phyloP scores from a whole-genome alignment of 2,329 filamentous ascomycete genomes.

The Phyllosticta citrichinensis region DNA sequence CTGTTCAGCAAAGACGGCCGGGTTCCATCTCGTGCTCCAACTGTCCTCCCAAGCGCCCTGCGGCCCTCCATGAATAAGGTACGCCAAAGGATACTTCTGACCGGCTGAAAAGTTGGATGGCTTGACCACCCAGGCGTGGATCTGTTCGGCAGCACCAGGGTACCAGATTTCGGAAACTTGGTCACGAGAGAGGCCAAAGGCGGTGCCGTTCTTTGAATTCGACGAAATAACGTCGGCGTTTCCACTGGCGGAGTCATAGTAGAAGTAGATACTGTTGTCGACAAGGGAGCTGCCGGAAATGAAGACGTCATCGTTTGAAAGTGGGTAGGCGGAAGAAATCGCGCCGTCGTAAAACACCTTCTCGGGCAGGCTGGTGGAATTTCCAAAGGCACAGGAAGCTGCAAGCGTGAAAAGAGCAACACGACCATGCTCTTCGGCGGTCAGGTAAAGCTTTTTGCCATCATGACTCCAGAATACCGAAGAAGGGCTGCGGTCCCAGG shows the following conservation, averaged over 20 bases:
- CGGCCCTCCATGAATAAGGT: slow-evolving; percentile 75
- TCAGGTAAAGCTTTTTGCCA: slow-evolving; percentile 57
- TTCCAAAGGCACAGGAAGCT: not conserved
- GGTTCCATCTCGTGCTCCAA: slow-evolving; percentile 81
- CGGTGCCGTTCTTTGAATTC: slow-evolving; percentile 53
- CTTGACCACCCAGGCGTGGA: slow-evolving; percentile 62
- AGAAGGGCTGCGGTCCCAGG: slow-evolving; percentile 45
- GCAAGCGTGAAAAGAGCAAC: slow-evolving; percentile 52
- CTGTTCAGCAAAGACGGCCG: slow-evolving; percentile 75
- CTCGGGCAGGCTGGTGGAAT: not conserved
- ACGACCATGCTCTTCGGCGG: slow-evolving; percentile 60
- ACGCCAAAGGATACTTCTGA: slow-evolving; percentile 69
- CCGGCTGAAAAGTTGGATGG: slow-evolving; percentile 53
- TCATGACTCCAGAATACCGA: slow-evolving; percentile 42
- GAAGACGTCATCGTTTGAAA: slow-evolving; percentile 47
- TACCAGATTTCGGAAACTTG: slow-evolving; percentile 64
- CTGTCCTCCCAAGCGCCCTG: slow-evolving; percentile 65
- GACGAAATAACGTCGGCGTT: slow-evolving; percentile 45
- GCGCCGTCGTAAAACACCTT: slow-evolving; percentile 7
- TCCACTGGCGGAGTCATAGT: not conserved
- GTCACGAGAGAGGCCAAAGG: slow-evolving; percentile 53
- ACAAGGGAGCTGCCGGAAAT: slow-evolving; percentile 58
- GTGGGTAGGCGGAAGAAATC: slow-evolving; percentile 36
- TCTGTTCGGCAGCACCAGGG: slow-evolving; percentile 48
- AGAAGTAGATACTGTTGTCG: slow-evolving; percentile 60